Percentiles rank a stretch among this genome's conserved stretches.
These are phyloP conservation scores for Babesia ovata DNA, from an alignment of 169 alveolate genomes.

Conservation along the genomic window DNA sequence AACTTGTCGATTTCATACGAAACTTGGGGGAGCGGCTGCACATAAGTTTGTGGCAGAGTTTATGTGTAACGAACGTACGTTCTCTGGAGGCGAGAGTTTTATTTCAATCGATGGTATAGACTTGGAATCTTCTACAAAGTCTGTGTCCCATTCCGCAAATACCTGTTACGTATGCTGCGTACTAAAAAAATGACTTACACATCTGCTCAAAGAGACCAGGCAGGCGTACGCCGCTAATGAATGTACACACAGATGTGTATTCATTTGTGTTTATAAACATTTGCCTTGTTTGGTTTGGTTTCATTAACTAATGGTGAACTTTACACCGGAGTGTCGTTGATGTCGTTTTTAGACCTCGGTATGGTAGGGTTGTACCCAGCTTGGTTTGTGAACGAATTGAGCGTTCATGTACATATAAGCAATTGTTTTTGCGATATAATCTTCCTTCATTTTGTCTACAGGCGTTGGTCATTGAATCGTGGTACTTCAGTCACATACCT, in stretches of 20 bases:
- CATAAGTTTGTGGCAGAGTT: background rate
- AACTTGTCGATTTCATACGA: constrained; percentile 67
- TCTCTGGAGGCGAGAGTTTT: constrained; percentile 78
- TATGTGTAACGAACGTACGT: constrained; percentile 47
- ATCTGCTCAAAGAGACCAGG: constrained; percentile 2
- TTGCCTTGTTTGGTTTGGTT: too few relatives aligned
- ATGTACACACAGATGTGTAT: constrained; percentile 12
- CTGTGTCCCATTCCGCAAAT: constrained; percentile 52
- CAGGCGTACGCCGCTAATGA: constrained; percentile 2
- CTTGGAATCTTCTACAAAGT: constrained; percentile 65
- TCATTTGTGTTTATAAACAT: background rate
- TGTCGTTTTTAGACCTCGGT: constrained; percentile 20
- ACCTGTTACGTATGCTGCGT: background rate
- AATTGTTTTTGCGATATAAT: constrained; percentile 30
- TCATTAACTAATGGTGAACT: background rate
- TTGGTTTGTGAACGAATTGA: constrained; percentile 46
- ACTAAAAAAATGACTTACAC: background rate
- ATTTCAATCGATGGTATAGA: constrained; percentile 80
- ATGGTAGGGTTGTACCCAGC: constrained; percentile 34
- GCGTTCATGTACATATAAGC: constrained; percentile 56
- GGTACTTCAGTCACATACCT: constrained; percentile 5
- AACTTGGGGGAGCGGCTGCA: constrained; percentile 81
- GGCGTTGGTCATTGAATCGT: background rate
- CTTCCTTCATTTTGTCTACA: constrained; percentile 15
- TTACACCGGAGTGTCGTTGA: constrained; percentile 4